Evolutionary conservation across 1,284 basidiomycete species (phyloP), one percentile per base, ranked within the genome.

Genomic region (Apiotrichum siamense): DNA sequence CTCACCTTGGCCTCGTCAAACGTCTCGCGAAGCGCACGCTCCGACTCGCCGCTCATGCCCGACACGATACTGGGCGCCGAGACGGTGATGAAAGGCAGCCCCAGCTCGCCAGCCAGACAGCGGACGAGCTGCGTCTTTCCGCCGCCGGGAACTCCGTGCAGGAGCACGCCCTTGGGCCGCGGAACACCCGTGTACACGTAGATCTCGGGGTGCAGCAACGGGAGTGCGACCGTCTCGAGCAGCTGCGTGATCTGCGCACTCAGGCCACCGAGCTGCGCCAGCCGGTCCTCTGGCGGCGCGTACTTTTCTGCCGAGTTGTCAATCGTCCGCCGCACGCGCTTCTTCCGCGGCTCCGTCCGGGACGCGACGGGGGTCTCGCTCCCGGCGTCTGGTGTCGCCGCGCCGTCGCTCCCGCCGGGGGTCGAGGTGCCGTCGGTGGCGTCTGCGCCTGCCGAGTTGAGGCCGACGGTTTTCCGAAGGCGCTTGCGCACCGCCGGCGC

Each of bases 31-130:
- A 98, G 76, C 0, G 91, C 92, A 76, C 94, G 96, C 72, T 98
- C 94, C 0, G 88, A 92, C 75, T 98, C 94, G 51, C 94, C 94
- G 1, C 90, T 96, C 86, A 97, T 97, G 1, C 94, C 94, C 0
- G 88, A 92, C 1, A 98, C 92, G 55, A 98, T 87, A 0, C 87
- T 88, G 0, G 94, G 94, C 0, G 94, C 93, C 5, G 90, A 93
- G 50, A 98, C 84, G 47, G 79, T 88, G 58, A 98, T 89, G 68
- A 97, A 97, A 0, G 93, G 94, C 3, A 97, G 80, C 2, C 83
- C 86, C 1, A 96, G 78, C 77, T 96, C 89, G 52, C 93, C 94
- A 35, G 92, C 93, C 45, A 97, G 87, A 20, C 94, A 92, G 69
- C 88, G 85, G 10, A 91, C 91, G 18, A 94, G 74, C 65, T 93